phyloP scores from a whole-genome alignment of 352 stramenopile species.

The Globisporangium rhizosaccharum region DNA sequence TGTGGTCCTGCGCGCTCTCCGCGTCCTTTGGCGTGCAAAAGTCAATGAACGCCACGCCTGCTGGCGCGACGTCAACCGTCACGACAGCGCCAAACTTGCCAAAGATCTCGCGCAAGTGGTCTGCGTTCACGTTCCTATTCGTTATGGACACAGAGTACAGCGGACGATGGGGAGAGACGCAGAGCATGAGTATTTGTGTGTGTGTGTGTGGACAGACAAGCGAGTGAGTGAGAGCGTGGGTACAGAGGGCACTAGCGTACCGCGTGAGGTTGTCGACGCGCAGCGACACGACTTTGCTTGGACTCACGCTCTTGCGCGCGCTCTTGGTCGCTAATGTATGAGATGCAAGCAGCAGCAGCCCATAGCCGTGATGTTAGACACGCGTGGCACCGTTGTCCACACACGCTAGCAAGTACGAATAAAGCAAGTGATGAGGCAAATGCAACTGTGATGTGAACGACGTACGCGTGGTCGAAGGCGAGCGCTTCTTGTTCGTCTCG shows the following conservation, averaged over 20 bases:
- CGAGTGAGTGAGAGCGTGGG: no score
- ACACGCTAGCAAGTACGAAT: background rate
- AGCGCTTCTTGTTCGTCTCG: constrained; percentile 2
- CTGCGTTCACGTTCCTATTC: constrained; percentile 64
- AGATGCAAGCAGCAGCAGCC: background rate
- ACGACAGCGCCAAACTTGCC: constrained; percentile 76
- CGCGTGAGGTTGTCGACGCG: constrained; percentile 81
- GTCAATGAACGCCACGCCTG: constrained; percentile 43
- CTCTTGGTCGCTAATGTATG: constrained; percentile 4
- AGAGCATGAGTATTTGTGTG: background rate
- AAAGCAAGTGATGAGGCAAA: background rate
- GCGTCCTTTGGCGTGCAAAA: constrained; percentile 52
- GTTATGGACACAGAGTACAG: background rate
- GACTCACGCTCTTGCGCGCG: constrained; percentile 10
- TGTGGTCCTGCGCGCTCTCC: constrained; percentile 54
- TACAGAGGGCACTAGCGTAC: constrained; percentile 4
- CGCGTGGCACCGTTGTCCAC: background rate
- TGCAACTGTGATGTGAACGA: background rate
- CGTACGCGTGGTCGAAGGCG: constrained; percentile 3
- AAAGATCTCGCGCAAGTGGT: constrained; percentile 84
- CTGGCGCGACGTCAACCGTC: constrained; percentile 41
- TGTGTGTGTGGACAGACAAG: background rate
- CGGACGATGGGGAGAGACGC: background rate
- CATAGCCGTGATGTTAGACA: background rate
- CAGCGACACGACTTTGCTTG: constrained; percentile 29